Conservation (phyloP, 345 rosid genomes). For the Schrenkiella parvula region DNA sequence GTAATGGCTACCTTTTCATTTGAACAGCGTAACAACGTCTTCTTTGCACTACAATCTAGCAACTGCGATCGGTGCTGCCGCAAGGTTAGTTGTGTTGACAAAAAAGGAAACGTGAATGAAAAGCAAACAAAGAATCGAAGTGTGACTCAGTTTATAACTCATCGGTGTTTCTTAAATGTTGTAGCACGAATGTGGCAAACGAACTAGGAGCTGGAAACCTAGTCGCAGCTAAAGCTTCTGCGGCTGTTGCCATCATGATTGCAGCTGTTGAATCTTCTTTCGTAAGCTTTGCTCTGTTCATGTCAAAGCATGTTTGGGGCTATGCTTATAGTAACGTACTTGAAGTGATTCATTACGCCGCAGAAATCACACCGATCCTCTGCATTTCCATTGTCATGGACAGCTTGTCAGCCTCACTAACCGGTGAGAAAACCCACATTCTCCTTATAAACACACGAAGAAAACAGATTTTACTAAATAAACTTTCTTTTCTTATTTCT, state of each 20-base stretch:
- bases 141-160: background rate
- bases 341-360: constrained; percentile 1
- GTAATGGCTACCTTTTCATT: background rate
- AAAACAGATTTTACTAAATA: background rate
- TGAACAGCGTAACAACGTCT: background rate
- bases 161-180: background rate
- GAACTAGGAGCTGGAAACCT: constrained; percentile 20
- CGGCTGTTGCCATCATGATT: background rate
- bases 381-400: constrained; percentile 23
- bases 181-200: constrained; percentile 22
- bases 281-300: background rate
- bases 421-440: background rate
- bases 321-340: background rate
- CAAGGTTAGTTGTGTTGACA: constrained; percentile 6
- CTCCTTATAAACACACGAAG: background rate
- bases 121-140: background rate
- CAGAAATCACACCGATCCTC: constrained; percentile 16
- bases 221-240: background rate
- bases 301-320: constrained; percentile 6
- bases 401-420: background rate
- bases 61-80: constrained; percentile 3
- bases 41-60: constrained; percentile 17
- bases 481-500: background rate
- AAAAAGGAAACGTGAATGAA: background rate
- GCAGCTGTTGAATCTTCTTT: background rate